phyloP scores from a whole-genome alignment of 179 eudicot species.

The Pouteria campechiana region DNA sequence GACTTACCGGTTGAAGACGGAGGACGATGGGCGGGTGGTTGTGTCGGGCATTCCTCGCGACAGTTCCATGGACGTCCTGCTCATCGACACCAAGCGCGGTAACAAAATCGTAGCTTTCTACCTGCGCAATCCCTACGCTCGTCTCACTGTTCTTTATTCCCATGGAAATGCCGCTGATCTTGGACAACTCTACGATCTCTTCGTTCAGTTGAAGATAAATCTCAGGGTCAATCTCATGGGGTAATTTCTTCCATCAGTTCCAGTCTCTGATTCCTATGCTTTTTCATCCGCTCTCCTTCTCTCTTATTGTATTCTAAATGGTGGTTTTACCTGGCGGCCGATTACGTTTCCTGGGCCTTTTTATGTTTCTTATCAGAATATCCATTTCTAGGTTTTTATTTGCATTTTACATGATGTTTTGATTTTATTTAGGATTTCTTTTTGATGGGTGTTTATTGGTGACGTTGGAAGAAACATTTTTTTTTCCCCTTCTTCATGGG shows the following conservation, averaged over 20 bases:
- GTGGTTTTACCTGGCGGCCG: background rate
- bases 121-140: constrained; percentile 64
- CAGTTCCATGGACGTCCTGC: constrained; percentile 48
- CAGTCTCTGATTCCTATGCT: background rate
- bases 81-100: constrained; percentile 61
- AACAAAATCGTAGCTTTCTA: constrained; percentile 83
- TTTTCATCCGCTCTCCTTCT: background rate
- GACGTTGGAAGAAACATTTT: too few relatives aligned
- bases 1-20: constrained; percentile 64
- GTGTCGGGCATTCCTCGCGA: constrained; percentile 38
- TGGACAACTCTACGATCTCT: constrained; percentile 90
- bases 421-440: too few relatives aligned
- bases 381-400: background rate
- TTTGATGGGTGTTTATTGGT: too few relatives aligned
- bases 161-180: constrained; percentile 99
- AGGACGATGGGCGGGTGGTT: constrained; percentile 44
- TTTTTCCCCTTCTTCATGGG: too few relatives aligned
- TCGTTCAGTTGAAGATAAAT: constrained; percentile 91
- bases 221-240: constrained; percentile 90
- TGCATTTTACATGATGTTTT: background rate
- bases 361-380: too few relatives aligned
- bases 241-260: constrained; percentile 20
- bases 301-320: background rate
- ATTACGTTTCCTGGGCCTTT: background rate
- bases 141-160: constrained; percentile 77